phyloP scores from a whole-genome alignment of 1,139 yeast genomes.

The Saccharomycopsis crataegensis region DNA sequence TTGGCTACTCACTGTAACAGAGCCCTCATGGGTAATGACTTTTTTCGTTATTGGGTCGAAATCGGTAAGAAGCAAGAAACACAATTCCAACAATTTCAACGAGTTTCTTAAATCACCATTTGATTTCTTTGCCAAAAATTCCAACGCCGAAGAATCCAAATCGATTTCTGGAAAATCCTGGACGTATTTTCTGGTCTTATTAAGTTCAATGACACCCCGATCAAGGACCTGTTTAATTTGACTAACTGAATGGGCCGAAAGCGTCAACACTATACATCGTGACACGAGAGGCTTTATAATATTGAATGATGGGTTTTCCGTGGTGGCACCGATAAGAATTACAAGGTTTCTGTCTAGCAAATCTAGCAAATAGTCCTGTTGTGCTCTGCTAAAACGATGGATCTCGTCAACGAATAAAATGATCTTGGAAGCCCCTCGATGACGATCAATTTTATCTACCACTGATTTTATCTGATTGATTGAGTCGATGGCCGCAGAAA shows the following conservation, averaged over 20 bases:
- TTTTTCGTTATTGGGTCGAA: conserved; percentile 9
- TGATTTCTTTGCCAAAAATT: conserved; percentile 65
- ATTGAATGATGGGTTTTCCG: conserved; percentile 93
- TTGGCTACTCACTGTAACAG: background rate
- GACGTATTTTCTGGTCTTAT: conserved; percentile 43
- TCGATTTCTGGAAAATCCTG: conserved; percentile 29
- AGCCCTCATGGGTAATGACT: background rate
- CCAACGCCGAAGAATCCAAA: conserved; percentile 50
- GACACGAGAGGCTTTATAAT: conserved; percentile 82
- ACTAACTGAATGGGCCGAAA: conserved; percentile 51
- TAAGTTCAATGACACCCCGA: conserved; percentile 56
- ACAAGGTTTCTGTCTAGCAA: conserved; percentile 62
- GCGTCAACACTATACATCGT: conserved; percentile 76
- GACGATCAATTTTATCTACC: conserved; percentile 35
- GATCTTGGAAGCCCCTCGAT: conserved; percentile 37
- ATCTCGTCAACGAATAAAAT: conserved; percentile 87
- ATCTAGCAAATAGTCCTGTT: conserved; percentile 78
- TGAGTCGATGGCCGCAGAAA: conserved; percentile 80
- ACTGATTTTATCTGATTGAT: conserved; percentile 64
- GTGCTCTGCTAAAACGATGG: conserved; percentile 83
- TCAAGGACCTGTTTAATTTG: conserved; percentile 56
- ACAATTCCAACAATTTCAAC: conserved; percentile 63
- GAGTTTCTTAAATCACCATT: conserved; percentile 91
- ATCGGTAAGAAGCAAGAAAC: conserved; percentile 27
- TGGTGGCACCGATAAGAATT: conserved; percentile 85